A percentile compares a stretch with the other conserved stretches of the same genome.
Conservation (phyloP, 2,329 filamentous ascomycete genomes). For the Thielaviopsis euricoi region DNA sequence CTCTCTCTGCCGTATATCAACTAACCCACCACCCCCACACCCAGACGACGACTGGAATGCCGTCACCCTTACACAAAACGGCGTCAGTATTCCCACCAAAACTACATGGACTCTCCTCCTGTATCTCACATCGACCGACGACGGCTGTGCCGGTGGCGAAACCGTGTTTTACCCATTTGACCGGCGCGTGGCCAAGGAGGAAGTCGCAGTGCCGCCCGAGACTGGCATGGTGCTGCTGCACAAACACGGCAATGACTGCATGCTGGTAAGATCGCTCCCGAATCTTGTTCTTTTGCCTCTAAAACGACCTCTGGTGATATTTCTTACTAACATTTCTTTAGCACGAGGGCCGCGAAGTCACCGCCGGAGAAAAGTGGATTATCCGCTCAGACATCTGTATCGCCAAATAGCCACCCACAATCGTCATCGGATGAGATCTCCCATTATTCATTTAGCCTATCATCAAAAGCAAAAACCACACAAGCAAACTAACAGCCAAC, state of each 20-base stretch:
- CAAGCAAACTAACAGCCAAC: not conserved
- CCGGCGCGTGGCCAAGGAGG: constrained; percentile 37
- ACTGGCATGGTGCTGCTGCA: constrained; percentile 78
- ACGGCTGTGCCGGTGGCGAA: constrained; percentile 69
- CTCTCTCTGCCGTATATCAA: not conserved
- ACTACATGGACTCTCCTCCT: constrained; percentile 88
- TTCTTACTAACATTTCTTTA: too few relatives aligned
- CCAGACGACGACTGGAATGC: constrained; percentile 80
- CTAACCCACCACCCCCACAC: not conserved
- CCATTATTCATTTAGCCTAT: not conserved
- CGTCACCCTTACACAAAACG: constrained; percentile 34
- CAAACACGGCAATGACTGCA: constrained; percentile 75
- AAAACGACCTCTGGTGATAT: too few relatives aligned
- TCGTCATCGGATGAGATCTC: not conserved
- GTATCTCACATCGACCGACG: constrained; percentile 61
- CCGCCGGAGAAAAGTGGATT: constrained; percentile 76
- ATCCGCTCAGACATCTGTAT: constrained; percentile 70
- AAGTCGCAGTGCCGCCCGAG: constrained; percentile 57
- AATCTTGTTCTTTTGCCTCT: constrained; percentile 8
- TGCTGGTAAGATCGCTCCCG: constrained; percentile 40
- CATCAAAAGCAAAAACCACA: not conserved
- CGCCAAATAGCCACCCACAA: constrained; percentile 18
- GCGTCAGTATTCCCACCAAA: constrained; percentile 23
- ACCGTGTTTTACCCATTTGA: constrained; percentile 79
- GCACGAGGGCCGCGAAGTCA: constrained; percentile 74